phyloP scores from a whole-genome alignment of 257 asterid genomes.

The Solanum corneliomulleri region DNA sequence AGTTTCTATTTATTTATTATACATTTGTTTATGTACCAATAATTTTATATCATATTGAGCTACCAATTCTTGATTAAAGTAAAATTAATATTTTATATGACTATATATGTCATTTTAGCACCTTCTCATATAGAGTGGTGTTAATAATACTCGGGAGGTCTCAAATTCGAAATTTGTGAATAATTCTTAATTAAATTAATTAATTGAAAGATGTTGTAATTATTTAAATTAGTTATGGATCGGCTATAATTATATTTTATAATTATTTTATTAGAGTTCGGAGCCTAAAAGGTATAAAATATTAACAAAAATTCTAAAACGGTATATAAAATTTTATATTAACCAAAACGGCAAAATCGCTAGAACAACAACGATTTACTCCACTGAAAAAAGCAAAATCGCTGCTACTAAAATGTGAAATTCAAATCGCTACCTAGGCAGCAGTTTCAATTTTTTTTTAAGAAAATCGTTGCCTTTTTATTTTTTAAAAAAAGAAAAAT shows the following conservation, averaged over 20 bases:
- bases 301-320: no score
- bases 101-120: neutral
- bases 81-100: neutral
- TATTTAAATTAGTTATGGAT: neutral
- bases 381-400: no score
- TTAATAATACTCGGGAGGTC: neutral
- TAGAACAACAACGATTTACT: no score
- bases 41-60: neutral
- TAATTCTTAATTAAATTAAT: accelerated
- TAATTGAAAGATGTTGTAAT: no score
- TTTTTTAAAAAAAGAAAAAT: no score
- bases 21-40: neutral
- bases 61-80: neutral
- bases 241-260: neutral
- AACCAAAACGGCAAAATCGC: no score
- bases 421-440: no score
- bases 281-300: no score
- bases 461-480: no score
- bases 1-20: neutral
- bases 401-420: no score
- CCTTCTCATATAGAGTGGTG: neutral
- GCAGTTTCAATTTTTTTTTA: no score
- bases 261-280: neutral
- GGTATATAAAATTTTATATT: no score
- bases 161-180: accelerated